These are phyloP conservation scores for Trichoderma erinaceum DNA, from an alignment of 495 filamentous ascomycete genomes.

Conservation along the genomic window DNA sequence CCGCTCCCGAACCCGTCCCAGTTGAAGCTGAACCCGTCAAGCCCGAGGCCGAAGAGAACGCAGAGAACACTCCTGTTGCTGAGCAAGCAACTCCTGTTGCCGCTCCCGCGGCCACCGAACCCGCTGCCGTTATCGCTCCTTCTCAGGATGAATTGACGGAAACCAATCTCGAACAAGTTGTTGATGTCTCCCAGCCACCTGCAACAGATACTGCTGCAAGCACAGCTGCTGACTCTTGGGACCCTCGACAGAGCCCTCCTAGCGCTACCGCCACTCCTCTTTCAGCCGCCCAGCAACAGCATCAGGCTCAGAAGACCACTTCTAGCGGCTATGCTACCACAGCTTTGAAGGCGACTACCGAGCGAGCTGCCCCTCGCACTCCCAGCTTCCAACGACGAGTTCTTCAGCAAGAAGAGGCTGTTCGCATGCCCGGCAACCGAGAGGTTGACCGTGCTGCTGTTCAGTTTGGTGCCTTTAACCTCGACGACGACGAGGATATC, in stretches of 20 bases:
- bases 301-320: conserved; percentile 49
- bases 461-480: conserved; percentile 92
- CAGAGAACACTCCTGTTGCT: conserved; percentile 24
- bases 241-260: conserved; percentile 50
- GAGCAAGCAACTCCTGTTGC: conserved; percentile 19
- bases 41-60: conserved; percentile 25
- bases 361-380: conserved; percentile 47
- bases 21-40: conserved; percentile 33
- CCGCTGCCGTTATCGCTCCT: conserved; percentile 52
- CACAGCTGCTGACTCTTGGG: conserved; percentile 77
- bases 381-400: conserved; percentile 75
- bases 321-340: conserved; percentile 64
- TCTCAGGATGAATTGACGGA: conserved; percentile 84
- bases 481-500: conserved; percentile 75
- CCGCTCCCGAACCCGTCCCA: conserved; percentile 27
- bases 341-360: conserved; percentile 66
- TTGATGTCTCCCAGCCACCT: conserved; percentile 67
- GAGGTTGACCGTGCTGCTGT: conserved; percentile 90
- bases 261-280: conserved; percentile 49
- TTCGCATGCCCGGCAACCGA: conserved; percentile 98
- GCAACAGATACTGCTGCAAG: conserved; percentile 82
- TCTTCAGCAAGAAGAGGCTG: conserved; percentile 91
- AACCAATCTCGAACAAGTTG: conserved; percentile 83
- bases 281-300: conserved; percentile 50
- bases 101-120: conserved; percentile 37